Evolutionary conservation across 768 basidiomycete genomes (phyloP).

Genomic region (Lactifluus piperatus): DNA sequence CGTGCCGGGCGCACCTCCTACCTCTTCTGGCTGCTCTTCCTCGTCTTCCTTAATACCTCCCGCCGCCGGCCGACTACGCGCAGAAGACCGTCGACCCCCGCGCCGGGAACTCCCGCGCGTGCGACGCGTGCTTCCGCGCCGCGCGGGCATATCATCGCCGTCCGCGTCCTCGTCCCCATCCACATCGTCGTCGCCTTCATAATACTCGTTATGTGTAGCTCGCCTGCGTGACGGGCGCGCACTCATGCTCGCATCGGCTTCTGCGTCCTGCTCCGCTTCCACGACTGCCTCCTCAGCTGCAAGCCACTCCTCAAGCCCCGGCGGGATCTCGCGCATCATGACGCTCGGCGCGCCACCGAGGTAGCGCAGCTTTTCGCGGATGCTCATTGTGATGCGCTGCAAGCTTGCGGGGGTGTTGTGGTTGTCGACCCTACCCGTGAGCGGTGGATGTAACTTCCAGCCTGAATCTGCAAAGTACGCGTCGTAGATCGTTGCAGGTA

Average conservation of each 20-base stretch:
- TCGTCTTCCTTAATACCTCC: slow-evolving; percentile 24
- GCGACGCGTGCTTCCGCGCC: slow-evolving; percentile 25
- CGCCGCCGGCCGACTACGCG: background rate
- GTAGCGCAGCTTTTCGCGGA: slow-evolving; percentile 84
- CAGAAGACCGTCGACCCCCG: background rate
- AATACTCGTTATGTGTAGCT: slow-evolving; percentile 57
- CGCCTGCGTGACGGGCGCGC: slow-evolving; percentile 39
- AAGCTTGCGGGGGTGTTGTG: slow-evolving; percentile 77
- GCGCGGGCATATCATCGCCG: slow-evolving; percentile 24
- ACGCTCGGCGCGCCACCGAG: slow-evolving; percentile 95
- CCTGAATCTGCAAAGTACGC: slow-evolving; percentile 87
- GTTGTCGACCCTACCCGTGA: slow-evolving; percentile 89
- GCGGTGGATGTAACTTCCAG: slow-evolving; percentile 88
- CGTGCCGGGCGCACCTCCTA: slow-evolving; percentile 24
- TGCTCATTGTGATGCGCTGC: slow-evolving; percentile 78
- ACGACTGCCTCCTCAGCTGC: slow-evolving; percentile 57
- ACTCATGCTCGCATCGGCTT: slow-evolving; percentile 47
- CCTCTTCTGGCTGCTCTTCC: slow-evolving; percentile 29
- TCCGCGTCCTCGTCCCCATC: slow-evolving; percentile 41
- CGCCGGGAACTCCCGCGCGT: slow-evolving; percentile 20
- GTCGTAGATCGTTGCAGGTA: slow-evolving; percentile 86
- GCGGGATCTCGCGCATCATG: slow-evolving; percentile 93
- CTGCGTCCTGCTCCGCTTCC: slow-evolving; percentile 63
- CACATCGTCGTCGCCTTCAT: slow-evolving; percentile 49
- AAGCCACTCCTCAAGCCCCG: slow-evolving; percentile 73